These are phyloP conservation scores for Fusarium virguliforme DNA, from an alignment of 2,329 filamentous ascomycete genomes.

Conservation along the genomic window DNA sequence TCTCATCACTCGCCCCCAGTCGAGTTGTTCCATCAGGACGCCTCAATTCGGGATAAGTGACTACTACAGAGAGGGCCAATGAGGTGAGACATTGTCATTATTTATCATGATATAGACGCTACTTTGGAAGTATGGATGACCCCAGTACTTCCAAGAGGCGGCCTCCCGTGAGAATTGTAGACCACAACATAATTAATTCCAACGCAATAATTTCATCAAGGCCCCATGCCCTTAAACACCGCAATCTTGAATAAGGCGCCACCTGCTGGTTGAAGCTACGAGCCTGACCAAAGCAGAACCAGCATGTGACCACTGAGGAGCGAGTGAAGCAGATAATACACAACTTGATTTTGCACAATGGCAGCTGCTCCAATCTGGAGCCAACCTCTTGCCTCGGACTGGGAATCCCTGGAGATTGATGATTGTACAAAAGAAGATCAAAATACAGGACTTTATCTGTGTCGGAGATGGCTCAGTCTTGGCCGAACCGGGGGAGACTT, in stretches of 20 bases:
- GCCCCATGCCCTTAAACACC: too few species aligned
- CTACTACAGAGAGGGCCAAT: constrained; percentile 18
- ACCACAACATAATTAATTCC: too few species aligned
- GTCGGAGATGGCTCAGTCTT: background rate
- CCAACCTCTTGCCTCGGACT: background rate
- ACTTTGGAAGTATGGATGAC: too few species aligned
- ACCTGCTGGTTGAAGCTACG: background rate
- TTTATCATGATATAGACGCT: too few species aligned
- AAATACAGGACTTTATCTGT: background rate
- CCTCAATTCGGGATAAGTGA: constrained; percentile 26
- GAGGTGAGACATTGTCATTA: constrained; percentile 1
- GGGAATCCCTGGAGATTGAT: background rate
- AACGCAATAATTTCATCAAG: too few species aligned
- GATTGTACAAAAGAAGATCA: background rate
- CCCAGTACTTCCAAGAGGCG: too few species aligned
- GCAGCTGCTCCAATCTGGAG: background rate
- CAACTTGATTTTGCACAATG: background rate
- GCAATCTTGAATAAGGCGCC: too few species aligned
- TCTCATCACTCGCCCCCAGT: constrained; percentile 18
- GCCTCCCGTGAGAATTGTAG: too few species aligned
- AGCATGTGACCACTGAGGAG: background rate
- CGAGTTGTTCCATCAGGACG: constrained; percentile 35
- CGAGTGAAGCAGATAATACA: background rate
- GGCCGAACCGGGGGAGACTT: too few species aligned
- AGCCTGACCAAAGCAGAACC: background rate